Percentiles rank a stretch among this genome's conserved stretches.
phyloP scores from a whole-genome alignment of 768 basidiomycete species.

The Rhodotorula kratochvilovae region DNA sequence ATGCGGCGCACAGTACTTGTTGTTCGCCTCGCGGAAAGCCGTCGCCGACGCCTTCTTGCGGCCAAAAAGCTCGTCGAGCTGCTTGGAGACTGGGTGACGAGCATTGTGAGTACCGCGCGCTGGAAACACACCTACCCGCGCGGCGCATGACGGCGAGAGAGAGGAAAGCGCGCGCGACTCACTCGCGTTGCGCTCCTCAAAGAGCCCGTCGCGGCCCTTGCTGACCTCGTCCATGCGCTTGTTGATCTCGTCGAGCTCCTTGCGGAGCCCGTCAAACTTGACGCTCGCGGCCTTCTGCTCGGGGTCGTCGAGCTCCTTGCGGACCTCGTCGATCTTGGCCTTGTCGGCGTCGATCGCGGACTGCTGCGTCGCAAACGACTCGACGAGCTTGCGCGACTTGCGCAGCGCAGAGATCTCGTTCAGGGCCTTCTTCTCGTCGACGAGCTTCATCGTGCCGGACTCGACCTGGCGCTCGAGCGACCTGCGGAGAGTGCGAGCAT shows the following conservation, averaged over 20 bases:
- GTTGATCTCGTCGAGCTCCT: conserved; percentile 79
- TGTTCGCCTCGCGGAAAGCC: conserved; percentile 73
- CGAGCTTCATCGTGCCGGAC: conserved; percentile 82
- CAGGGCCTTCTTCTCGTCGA: conserved; percentile 92
- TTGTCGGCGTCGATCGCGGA: conserved; percentile 76
- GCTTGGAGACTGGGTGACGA: conserved; percentile 33
- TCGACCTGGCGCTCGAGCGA: conserved; percentile 74
- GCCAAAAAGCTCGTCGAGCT: conserved; percentile 66
- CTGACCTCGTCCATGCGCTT: conserved; percentile 80
- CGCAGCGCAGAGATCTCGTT: conserved; percentile 63
- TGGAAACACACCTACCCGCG: too few relatives aligned
- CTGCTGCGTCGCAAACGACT: conserved; percentile 73
- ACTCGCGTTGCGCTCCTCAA: conserved; percentile 75
- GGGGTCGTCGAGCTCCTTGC: conserved; percentile 82
- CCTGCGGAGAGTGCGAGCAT: too few relatives aligned
- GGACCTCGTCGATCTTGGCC: conserved; percentile 66
- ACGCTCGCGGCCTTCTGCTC: conserved; percentile 74
- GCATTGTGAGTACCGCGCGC: background rate
- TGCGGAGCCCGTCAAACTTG: conserved; percentile 72
- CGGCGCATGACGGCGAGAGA: background rate
- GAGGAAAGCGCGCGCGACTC: conserved; percentile 54
- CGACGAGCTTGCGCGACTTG: conserved; percentile 54
- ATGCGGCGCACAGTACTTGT: conserved; percentile 60
- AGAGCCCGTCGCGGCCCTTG: conserved; percentile 72
- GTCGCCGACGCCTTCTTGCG: conserved; percentile 70